Evolutionary conservation across 148 eudicot species (phyloP).

Genomic region (Rhododendron henanense): DNA sequence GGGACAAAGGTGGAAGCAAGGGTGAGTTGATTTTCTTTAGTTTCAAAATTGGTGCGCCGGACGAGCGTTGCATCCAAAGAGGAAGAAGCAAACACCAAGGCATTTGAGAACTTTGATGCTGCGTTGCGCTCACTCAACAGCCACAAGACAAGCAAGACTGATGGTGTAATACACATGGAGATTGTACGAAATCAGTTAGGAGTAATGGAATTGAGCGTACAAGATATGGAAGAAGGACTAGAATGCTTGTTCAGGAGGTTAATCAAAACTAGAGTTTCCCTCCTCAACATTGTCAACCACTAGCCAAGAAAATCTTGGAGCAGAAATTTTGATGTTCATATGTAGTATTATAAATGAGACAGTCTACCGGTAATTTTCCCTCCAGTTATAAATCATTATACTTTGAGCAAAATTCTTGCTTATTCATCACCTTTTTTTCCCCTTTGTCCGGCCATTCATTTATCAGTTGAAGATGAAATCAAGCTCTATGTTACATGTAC

Average conservation of each 20-base stretch:
- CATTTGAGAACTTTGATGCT: constrained; percentile 28
- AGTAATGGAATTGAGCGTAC: constrained; percentile 22
- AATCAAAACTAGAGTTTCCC: constrained; percentile 34
- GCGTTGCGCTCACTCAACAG: constrained; percentile 15
- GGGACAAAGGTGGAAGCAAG: background rate
- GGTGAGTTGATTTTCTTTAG: background rate
- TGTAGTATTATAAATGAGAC: background rate
- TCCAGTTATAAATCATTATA: background rate
- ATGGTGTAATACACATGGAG: background rate
- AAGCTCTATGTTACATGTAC: background rate
- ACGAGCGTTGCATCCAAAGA: background rate
- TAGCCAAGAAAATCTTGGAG: constrained; percentile 1
- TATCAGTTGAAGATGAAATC: background rate
- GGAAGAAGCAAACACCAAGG: constrained; percentile 1
- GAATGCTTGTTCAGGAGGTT: constrained; percentile 34
- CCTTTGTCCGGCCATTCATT: background rate
- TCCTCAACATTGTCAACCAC: constrained; percentile 25
- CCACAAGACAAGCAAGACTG: constrained; percentile 18
- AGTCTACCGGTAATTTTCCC: background rate
- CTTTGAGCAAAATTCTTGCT: background rate
- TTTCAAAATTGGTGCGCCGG: background rate
- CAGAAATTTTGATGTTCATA: background rate
- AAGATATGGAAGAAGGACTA: constrained; percentile 35
- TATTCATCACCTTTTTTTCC: background rate
- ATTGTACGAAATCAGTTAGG: constrained; percentile 15